A percentile compares a stretch with the other conserved stretches of the same genome.
Conservation (phyloP, 768 basidiomycete species). For the Multifurca ochricompacta region DNA sequence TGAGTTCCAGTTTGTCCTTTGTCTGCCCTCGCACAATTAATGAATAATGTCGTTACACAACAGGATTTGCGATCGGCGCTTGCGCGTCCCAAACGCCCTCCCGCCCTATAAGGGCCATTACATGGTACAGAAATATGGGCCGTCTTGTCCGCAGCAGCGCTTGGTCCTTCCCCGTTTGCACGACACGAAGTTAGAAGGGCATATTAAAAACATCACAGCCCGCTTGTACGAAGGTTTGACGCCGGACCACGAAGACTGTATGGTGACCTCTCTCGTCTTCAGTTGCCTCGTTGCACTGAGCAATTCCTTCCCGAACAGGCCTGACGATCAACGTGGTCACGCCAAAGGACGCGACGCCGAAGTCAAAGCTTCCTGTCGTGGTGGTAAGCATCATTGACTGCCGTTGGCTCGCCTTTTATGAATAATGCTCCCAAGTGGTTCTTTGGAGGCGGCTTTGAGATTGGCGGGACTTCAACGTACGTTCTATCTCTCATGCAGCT, state of each 20-base stretch:
- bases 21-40: not conserved
- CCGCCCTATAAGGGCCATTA: slow-evolving; percentile 17
- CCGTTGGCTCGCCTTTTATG: no score
- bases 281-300: not conserved
- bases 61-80: not conserved
- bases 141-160: slow-evolving; percentile 25
- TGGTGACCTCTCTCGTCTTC: not conserved
- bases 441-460: slow-evolving; percentile 19
- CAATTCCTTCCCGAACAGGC: not conserved
- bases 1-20: not conserved
- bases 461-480: slow-evolving; percentile 18
- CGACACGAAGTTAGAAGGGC: not conserved
- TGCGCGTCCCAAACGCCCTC: not conserved
- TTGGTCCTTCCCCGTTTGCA: slow-evolving; percentile 3
- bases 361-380: slow-evolving; percentile 17
- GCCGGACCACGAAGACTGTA: slow-evolving; percentile 17
- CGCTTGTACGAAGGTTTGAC: slow-evolving; percentile 13
- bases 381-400: slow-evolving; percentile 10
- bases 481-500: not conserved
- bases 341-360: not conserved
- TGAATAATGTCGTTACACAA: not conserved
- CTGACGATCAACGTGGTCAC: slow-evolving; percentile 18
- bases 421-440: no score
- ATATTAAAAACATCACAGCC: slow-evolving; percentile 1
- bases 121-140: slow-evolving; percentile 21